Percentiles rank a stretch among this genome's conserved stretches.
These are phyloP conservation scores for Cercophora newfieldiana DNA, from an alignment of 495 filamentous ascomycete genomes.

Conservation along the genomic window DNA sequence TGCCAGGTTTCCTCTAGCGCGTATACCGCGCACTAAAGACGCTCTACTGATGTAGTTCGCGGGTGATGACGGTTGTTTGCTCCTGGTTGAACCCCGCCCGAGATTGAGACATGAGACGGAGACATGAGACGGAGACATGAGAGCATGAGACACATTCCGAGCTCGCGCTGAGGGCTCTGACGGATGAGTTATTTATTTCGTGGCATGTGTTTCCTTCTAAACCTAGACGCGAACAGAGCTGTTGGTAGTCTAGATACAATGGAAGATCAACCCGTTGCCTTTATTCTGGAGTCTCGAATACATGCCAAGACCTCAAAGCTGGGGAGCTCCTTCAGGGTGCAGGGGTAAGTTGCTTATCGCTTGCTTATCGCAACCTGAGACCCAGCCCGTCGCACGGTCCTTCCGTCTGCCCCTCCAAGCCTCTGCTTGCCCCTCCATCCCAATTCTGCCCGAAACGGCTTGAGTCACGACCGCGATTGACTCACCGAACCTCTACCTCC, in stretches of 20 bases:
- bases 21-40: too few relatives aligned
- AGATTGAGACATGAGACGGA: too few relatives aligned
- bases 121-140: too few relatives aligned
- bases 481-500: background rate
- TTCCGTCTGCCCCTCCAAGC: slow-evolving; percentile 8
- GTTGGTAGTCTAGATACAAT: too few relatives aligned
- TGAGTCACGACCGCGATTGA: slow-evolving; percentile 12
- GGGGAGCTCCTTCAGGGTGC: background rate
- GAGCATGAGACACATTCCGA: too few relatives aligned
- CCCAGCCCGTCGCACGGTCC: background rate
- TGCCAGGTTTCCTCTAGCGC: too few relatives aligned
- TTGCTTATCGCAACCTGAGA: slow-evolving; percentile 11
- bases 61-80: too few relatives aligned
- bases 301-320: background rate
- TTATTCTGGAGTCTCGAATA: background rate
- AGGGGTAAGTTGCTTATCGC: background rate
- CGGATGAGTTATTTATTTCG: background rate
- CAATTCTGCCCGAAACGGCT: slow-evolving; percentile 13
- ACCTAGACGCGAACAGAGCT: background rate
- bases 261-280: too few relatives aligned
- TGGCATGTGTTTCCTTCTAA: background rate
- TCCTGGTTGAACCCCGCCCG: too few relatives aligned
- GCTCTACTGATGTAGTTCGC: too few relatives aligned
- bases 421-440: slow-evolving; percentile 11
- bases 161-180: too few relatives aligned